Base-by-base conservation (phyloP, 1,139 yeast genomes). In the Yamadazyma blattariae region DNA sequence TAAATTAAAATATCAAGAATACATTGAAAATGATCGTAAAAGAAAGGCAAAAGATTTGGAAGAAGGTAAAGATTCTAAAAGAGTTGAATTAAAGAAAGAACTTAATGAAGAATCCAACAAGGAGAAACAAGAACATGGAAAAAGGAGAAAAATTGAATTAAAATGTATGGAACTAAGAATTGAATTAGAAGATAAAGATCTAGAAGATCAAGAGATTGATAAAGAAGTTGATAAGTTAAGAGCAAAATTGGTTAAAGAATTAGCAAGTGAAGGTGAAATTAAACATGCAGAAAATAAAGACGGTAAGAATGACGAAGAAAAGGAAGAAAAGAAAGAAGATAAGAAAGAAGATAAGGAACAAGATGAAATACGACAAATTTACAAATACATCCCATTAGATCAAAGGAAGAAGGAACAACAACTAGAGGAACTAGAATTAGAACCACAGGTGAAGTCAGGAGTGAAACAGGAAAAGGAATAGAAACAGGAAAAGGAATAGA, bases 101-200 rank as follows among this genome's bases (percentile, higher is more conserved):
- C 38, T 32, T 41, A 41, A 36, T 25, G 34, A 36, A n/a, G 42
- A 47, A 16, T 54, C 60, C 2, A 47, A 51, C 8, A 33, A 28
- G 5, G 71, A 62, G 3, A 59, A 80, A 13, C 29, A 47, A 6
- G 64, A 57, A 5, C 88, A 81, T 47, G 71, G 75, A 23, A 37
- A 44, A 16, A 67, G 67, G 40, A 59, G 89, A 31, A 48, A 52
- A 17, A 58, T 82, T 2, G 87, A 79, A 39, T 66, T 77, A 4
- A 57, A 62, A 44, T 78, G 86, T 36, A 59, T 70, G 63, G 80
- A 78, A 39, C 60, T 78, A 27, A 58, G 79, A 20, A 85, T 75
- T 23, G 37, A 59, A 34, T 58, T 82, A 16, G 88, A 81, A 46
- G 84, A 78, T 12, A 60, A 61, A 21, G 72, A 61, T 17, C 50